Percentiles rank a stretch among this genome's conserved stretches.
These are phyloP conservation scores for Collybia sp. DNA, from an alignment of 768 basidiomycete species.

Conservation along the genomic window DNA sequence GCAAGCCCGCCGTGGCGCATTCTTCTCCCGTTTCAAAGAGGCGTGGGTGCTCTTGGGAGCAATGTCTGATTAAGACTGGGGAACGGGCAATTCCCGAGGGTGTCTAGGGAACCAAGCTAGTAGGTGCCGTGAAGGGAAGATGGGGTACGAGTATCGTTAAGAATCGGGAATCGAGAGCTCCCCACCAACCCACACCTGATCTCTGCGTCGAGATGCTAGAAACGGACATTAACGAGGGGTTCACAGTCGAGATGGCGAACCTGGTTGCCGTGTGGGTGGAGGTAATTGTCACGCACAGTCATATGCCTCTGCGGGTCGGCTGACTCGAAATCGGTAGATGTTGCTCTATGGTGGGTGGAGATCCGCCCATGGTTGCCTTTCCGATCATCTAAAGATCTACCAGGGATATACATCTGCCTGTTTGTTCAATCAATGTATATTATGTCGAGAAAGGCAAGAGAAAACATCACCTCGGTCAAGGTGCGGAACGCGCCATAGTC, in stretches of 20 bases:
- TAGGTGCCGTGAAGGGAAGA: too few relatives aligned
- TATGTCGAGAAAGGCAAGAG: constrained; percentile 9
- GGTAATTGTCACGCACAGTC: constrained; percentile 1
- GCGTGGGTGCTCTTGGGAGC: too few relatives aligned
- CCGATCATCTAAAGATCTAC: not conserved
- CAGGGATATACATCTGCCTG: constrained; percentile 14
- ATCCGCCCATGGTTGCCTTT: not conserved
- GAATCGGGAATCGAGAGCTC: too few relatives aligned
- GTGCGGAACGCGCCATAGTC: constrained; percentile 3
- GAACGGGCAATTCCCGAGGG: too few relatives aligned
- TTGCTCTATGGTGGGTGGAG: constrained; percentile 3
- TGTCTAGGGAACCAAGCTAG: too few relatives aligned
- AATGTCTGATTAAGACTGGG: too few relatives aligned
- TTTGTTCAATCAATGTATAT: constrained; percentile 14
- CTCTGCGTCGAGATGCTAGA: too few relatives aligned
- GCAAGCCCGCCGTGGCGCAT: not conserved
- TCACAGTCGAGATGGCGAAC: not conserved
- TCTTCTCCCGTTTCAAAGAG: too few relatives aligned
- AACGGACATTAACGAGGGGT: not conserved
- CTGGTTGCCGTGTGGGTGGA: constrained; percentile 12
- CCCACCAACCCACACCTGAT: too few relatives aligned
- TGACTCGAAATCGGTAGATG: not conserved
- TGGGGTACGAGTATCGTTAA: too few relatives aligned
- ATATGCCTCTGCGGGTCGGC: not conserved
- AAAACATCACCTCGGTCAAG: constrained; percentile 6